Percentiles rank a stretch among this genome's conserved stretches.
Evolutionary conservation across 345 rosid genomes (phyloP).

Genomic region (Abelmoschus esculentus): DNA sequence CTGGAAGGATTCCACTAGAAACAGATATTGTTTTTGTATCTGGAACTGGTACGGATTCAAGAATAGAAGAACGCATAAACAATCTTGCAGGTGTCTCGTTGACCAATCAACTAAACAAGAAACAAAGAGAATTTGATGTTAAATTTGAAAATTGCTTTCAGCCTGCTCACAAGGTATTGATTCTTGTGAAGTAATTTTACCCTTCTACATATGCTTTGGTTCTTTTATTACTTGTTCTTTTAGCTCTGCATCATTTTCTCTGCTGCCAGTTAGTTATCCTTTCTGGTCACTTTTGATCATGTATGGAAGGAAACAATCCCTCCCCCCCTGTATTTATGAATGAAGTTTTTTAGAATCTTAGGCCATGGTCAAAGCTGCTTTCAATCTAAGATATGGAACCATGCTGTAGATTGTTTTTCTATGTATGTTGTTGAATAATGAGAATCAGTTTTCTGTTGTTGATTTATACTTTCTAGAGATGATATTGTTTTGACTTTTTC

Average conservation of each 20-base stretch:
- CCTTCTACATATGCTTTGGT: background rate
- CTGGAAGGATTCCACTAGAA: slow-evolving; percentile 53
- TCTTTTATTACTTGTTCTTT: background rate
- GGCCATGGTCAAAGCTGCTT: background rate
- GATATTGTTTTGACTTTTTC: background rate
- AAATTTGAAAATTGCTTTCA: slow-evolving; percentile 54
- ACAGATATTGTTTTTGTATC: slow-evolving; percentile 69
- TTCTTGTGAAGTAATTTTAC: background rate
- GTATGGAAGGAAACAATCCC: background rate
- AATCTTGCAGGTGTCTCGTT: slow-evolving; percentile 59
- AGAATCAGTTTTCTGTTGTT: background rate
- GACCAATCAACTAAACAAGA: slow-evolving; percentile 48
- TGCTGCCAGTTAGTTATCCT: background rate
- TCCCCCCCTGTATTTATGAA: background rate
- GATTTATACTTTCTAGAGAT: background rate
- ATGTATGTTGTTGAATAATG: background rate
- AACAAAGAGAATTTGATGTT: slow-evolving; percentile 56
- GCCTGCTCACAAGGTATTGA: slow-evolving; percentile 51
- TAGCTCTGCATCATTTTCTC: background rate
- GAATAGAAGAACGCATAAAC: slow-evolving; percentile 47
- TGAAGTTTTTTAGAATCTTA: background rate
- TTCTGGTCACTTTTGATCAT: background rate
- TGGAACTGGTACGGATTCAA: slow-evolving; percentile 39
- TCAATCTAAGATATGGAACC: background rate
- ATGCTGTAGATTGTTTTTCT: background rate